Conservation (phyloP, 345 rosid species). For the Syzygium oleosum region DNA sequence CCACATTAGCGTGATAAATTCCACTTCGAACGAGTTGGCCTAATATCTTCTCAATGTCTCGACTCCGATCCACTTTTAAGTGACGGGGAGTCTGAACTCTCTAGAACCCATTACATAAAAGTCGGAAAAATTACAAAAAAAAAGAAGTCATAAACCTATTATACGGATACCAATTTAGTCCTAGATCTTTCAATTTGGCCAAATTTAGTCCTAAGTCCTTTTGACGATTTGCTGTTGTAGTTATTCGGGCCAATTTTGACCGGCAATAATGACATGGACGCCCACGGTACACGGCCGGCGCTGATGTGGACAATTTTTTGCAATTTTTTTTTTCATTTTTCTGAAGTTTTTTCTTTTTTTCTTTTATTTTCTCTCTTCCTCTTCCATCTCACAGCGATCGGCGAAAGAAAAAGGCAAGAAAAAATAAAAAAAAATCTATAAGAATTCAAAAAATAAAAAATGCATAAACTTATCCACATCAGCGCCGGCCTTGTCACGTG, state of each 20-base stretch:
- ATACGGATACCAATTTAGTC: background rate
- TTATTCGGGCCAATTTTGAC: background rate
- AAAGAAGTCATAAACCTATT: accelerated
- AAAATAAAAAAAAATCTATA: background rate
- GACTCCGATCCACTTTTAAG: background rate
- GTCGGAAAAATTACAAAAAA: background rate
- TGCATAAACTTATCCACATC: background rate
- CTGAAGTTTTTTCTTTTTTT: background rate
- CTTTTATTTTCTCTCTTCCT: background rate
- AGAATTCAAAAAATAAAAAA: background rate
- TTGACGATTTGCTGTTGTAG: background rate
- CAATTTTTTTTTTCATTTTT: background rate
- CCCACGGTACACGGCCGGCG: too few species aligned
- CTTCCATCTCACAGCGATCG: accelerated
- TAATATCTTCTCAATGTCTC: too few species aligned
- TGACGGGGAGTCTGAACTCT: background rate
- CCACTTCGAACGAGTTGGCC: too few species aligned
- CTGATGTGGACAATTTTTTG: background rate
- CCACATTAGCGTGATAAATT: too few species aligned
- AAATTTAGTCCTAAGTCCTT: background rate
- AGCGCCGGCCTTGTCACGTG: accelerated
- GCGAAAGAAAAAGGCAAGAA: background rate
- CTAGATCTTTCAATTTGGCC: background rate
- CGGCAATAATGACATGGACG: accelerated
- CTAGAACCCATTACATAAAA: background rate